Conservation (phyloP, 1,284 basidiomycete species). For the Apiotrichum veenhuisii region DNA sequence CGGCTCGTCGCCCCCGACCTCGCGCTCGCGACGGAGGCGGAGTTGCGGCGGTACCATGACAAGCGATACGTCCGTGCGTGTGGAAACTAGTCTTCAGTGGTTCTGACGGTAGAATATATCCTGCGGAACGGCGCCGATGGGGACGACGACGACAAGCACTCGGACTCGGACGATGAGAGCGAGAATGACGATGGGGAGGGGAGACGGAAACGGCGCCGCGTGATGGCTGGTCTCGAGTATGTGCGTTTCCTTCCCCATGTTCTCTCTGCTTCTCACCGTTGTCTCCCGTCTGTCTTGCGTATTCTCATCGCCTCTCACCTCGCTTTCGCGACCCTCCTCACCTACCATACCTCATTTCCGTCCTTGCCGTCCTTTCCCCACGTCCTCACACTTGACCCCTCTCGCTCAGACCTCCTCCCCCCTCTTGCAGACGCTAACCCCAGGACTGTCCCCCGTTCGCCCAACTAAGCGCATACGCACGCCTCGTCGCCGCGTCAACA, state of each 20-base stretch:
- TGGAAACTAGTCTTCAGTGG: neutral
- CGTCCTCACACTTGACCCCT: neutral
- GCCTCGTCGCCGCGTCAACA: constrained; percentile 69
- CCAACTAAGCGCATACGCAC: constrained; percentile 65
- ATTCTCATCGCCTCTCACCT: too few species aligned
- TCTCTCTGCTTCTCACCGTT: too few species aligned
- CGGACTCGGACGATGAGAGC: neutral
- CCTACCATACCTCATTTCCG: too few species aligned
- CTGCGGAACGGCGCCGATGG: constrained; percentile 3
- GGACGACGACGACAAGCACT: neutral
- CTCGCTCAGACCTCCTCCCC: too few species aligned
- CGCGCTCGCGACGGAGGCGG: constrained; percentile 26
- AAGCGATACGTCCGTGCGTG: constrained; percentile 45
- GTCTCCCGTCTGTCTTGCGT: neutral
- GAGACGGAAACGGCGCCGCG: constrained; percentile 26
- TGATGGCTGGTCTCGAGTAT: constrained; percentile 65
- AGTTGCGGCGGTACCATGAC: constrained; percentile 50
- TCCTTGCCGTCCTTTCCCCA: neutral
- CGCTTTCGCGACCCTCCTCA: too few species aligned
- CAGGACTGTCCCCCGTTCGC: constrained; percentile 79
- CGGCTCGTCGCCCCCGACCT: constrained; percentile 31
- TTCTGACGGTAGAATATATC: constrained; percentile 17
- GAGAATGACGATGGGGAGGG: constrained; percentile 15
- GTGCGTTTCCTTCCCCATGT: too few species aligned
- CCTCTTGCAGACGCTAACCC: constrained; percentile 10